Conservation (phyloP, 768 basidiomycete genomes). For the Kwoniella dejecticola region DNA sequence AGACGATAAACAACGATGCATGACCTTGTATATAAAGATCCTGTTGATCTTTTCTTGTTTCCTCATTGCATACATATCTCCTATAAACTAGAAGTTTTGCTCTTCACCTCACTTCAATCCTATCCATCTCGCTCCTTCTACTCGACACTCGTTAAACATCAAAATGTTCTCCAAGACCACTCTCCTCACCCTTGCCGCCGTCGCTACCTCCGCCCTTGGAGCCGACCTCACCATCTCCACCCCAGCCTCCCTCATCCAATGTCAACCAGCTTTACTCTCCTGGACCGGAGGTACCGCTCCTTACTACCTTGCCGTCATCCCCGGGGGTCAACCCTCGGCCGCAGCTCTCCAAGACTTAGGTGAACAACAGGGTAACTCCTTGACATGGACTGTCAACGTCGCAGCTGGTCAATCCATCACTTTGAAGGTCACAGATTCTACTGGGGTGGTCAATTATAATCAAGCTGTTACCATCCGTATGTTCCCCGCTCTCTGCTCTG, state of each 20-base stretch:
- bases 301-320: conserved; percentile 45
- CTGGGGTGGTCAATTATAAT: conserved; percentile 57
- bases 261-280: conserved; percentile 37
- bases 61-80: background rate
- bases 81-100: background rate
- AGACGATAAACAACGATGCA: background rate
- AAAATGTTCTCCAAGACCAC: conserved; percentile 31
- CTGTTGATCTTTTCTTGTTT: background rate
- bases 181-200: conserved; percentile 15
- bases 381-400: conserved; percentile 49
- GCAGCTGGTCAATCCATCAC: conserved; percentile 59
- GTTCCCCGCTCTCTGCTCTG: background rate
- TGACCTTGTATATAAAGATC: background rate
- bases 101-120: background rate
- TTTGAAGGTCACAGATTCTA: conserved; percentile 65
- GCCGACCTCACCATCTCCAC: conserved; percentile 41
- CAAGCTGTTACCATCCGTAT: conserved; percentile 25
- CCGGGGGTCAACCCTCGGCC: conserved; percentile 41
- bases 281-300: conserved; percentile 43
- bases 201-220: conserved; percentile 27
- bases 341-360: conserved; percentile 42
- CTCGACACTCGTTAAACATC: conserved; percentile 2
- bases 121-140: background rate
- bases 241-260: conserved; percentile 42
- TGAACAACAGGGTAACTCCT: conserved; percentile 28